Percentiles rank a stretch among this genome's conserved stretches.
phyloP scores from a whole-genome alignment of 1,284 basidiomycete species.

The Marasmius tenuissimus region DNA sequence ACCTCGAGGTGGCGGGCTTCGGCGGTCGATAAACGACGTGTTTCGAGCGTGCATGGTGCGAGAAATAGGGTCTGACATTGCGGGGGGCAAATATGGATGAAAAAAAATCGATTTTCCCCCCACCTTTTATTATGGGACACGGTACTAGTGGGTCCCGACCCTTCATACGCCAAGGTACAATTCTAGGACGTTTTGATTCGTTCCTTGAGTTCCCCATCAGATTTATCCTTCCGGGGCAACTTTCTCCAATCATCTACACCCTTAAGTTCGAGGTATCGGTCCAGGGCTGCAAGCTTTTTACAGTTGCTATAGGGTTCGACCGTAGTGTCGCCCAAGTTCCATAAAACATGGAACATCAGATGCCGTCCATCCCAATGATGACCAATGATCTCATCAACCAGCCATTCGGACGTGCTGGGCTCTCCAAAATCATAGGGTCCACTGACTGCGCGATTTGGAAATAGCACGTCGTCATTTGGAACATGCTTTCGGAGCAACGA shows the following conservation, averaged over 20 bases:
- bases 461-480: neutral
- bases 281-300: constrained; percentile 3
- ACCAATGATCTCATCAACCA: neutral
- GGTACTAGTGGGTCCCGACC: too few relatives aligned
- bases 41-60: too few relatives aligned
- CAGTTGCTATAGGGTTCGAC: constrained; percentile 3
- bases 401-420: neutral
- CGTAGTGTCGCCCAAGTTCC: constrained; percentile 8
- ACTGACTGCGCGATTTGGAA: neutral
- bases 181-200: too few relatives aligned
- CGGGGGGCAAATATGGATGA: too few relatives aligned
- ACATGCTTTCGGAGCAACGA: constrained; percentile 7
- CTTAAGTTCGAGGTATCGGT: constrained; percentile 3
- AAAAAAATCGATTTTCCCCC: too few relatives aligned
- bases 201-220: neutral
- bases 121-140: too few relatives aligned
- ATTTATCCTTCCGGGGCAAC: neutral
- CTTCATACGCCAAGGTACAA: too few relatives aligned
- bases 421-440: constrained; percentile 12
- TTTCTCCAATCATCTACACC: constrained; percentile 4
- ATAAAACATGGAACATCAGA: constrained; percentile 1
- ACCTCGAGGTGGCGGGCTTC: too few relatives aligned
- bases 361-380: neutral
- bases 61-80: too few relatives aligned
- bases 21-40: too few relatives aligned